Evolutionary conservation across 2,329 filamentous ascomycete species (phyloP).

Genomic region (Fusarium caatingaense): DNA sequence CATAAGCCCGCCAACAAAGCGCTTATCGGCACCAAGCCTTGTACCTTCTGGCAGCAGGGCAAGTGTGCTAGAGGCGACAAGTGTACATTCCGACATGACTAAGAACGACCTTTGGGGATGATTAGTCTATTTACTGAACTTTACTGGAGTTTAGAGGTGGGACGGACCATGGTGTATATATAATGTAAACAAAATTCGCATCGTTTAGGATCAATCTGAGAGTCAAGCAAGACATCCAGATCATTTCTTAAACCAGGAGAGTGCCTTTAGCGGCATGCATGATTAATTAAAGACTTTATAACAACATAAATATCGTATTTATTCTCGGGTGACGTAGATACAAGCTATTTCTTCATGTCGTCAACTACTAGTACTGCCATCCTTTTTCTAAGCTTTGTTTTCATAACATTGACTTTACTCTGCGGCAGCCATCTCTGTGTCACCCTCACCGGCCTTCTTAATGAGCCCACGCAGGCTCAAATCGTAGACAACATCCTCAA

Average conservation of each 20-base stretch:
- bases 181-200: conserved; percentile 41
- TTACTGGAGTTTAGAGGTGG: conserved; percentile 22
- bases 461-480: conserved; percentile 87
- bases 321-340: background rate
- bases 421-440: conserved; percentile 54
- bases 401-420: conserved; percentile 37
- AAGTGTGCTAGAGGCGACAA: conserved; percentile 78
- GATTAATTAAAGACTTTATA: conserved; percentile 22
- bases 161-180: conserved; percentile 38
- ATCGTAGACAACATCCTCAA: conserved; percentile 98
- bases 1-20: conserved; percentile 64
- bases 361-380: background rate
- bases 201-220: conserved; percentile 8
- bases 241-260: conserved; percentile 10
- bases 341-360: background rate
- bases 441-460: conserved; percentile 58
- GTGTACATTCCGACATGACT: conserved; percentile 79
- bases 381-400: background rate
- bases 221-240: background rate
- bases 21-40: conserved; percentile 74
- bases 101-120: conserved; percentile 15
- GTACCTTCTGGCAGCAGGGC: conserved; percentile 76
- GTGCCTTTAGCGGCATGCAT: conserved; percentile 8
- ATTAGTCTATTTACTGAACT: conserved; percentile 17
- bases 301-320: background rate